Conservation (phyloP, 1,284 basidiomycete species). For the Apiotrichum sp. region DNA sequence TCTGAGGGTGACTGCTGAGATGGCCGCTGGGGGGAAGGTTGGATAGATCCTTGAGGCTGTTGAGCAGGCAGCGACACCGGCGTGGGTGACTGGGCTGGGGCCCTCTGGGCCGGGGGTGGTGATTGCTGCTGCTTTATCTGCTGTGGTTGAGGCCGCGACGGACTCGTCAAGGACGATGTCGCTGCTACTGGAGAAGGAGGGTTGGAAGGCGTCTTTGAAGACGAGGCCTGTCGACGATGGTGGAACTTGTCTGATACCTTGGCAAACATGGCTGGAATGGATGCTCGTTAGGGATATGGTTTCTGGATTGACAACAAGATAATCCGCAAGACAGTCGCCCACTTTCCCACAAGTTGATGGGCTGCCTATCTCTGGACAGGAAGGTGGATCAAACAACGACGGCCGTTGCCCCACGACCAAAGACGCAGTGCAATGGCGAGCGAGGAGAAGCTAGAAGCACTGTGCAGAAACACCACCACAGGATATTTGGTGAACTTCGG, state of each 20-base stretch:
- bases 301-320: too few species aligned
- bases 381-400: too few species aligned
- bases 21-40: neutral
- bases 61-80: neutral
- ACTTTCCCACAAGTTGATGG: too few species aligned
- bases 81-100: neutral
- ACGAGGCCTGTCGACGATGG: constrained; percentile 30
- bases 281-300: too few species aligned
- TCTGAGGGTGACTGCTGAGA: neutral
- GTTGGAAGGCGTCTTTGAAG: constrained; percentile 11
- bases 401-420: too few species aligned
- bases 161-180: neutral
- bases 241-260: constrained; percentile 45
- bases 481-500: too few species aligned
- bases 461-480: too few species aligned
- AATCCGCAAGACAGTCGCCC: too few species aligned
- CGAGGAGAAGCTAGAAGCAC: too few species aligned
- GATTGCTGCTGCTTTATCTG: neutral
- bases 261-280: constrained; percentile 43
- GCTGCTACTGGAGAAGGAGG: constrained; percentile 1
- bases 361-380: too few species aligned
- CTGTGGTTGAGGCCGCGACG: neutral
- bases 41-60: neutral
- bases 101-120: neutral
- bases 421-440: too few species aligned